Conservation (phyloP, 306 rosid genomes). For the Sophora flavescens region DNA sequence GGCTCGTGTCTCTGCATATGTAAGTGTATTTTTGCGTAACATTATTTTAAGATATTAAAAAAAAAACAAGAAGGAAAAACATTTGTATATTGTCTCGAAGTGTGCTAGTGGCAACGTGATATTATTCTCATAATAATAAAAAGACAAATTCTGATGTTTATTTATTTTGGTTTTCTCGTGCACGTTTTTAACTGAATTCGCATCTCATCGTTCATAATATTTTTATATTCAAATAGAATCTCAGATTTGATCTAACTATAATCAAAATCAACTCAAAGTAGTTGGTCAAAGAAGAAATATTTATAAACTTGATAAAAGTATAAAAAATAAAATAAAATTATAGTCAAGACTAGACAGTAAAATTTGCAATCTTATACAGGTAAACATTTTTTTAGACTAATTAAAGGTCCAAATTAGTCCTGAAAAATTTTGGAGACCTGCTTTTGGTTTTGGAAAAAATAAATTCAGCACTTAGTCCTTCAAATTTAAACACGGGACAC, state of each 20-base stretch:
- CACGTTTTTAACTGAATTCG: neutral
- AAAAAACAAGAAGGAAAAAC: no score
- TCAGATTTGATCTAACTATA: neutral
- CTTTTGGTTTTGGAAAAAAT: no score
- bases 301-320: no score
- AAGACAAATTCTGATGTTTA: neutral
- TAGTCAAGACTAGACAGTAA: neutral
- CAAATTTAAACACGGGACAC: no score
- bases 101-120: neutral
- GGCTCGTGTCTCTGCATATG: no score
- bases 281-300: neutral
- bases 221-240: neutral
- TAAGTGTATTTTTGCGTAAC: no score
- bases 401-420: no score
- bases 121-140: neutral
- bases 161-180: neutral
- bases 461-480: no score
- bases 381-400: neutral
- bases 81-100: neutral
- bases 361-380: neutral
- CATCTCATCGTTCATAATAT: neutral
- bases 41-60: no score
- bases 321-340: no score
- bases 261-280: neutral
- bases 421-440: no score